Evolutionary conservation across 2,329 filamentous ascomycete species (phyloP), one percentile per base, ranked within the genome.

Genomic region (Blumeria graminis): DNA sequence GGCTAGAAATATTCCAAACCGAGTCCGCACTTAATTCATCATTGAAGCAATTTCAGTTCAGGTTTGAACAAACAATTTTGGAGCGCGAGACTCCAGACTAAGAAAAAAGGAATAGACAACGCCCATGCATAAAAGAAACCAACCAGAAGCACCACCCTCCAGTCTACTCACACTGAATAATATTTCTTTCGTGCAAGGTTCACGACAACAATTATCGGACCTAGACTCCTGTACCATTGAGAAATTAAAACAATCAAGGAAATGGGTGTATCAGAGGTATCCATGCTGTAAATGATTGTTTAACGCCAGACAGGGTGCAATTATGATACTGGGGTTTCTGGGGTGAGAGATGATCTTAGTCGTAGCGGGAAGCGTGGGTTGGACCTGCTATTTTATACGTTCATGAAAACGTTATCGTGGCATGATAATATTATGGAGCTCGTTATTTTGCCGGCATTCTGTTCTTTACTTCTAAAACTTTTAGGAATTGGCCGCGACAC

Each of bases 401-500:
- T 43, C 6, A n/a, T 14, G 5, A 43, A 43, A 43, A 16, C 18
- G 6, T 13, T n/a, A 43, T 43, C 18, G 39, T 43, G 39, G 18
- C 6, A 43, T 43, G 18, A 43, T 43, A 6, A 6, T n/a, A 16
- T 43, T 13, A 14, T 16, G 39, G 14, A 43, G 13, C 18, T 6
- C 18, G 10, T n/a, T n/a, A 43, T 14, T 43, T n/a, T 43, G 39
- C 5, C 14, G 6, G 18, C 6, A n/a, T 43, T 43, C 39, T 43
- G 39, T 6, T 43, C 18, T 43, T 8, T 43, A n/a, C 18, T 14
- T 43, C 18, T 16, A 43, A 33, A 51, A 33, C 4, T n/a, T 51
- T 34, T 34, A 51, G 32, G 48, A 32, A 28, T 63, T 62, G 36
- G 85, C 85, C 58, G 83, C 82, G 58, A 92, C 83, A 68, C 92